A percentile compares a stretch with the other conserved stretches of the same genome.
Evolutionary conservation across 345 rosid species (phyloP).

Genomic region (Acer negundo): DNA sequence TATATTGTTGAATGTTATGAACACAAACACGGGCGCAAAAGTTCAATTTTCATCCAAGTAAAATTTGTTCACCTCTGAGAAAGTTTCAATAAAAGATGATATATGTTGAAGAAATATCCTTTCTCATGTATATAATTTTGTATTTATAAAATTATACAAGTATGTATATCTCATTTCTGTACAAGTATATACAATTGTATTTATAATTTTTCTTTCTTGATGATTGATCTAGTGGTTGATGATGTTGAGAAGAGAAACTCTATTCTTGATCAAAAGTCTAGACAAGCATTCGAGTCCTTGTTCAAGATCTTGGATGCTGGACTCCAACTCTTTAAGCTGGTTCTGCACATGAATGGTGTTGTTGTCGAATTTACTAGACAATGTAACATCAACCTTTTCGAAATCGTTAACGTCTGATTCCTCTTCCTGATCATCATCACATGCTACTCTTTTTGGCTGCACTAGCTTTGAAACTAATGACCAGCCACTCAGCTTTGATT

Average conservation of each 20-base stretch:
- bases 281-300: slow-evolving; percentile 35
- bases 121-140: neutral
- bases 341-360: slow-evolving; percentile 21
- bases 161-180: neutral
- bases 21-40: too few relatives aligned
- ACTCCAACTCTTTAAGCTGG: slow-evolving; percentile 31
- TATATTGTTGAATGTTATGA: too few relatives aligned
- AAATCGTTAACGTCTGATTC: slow-evolving; percentile 34
- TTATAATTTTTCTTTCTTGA: neutral
- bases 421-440: slow-evolving; percentile 18
- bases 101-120: neutral
- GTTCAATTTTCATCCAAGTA: too few relatives aligned
- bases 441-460: slow-evolving; percentile 26
- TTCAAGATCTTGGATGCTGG: slow-evolving; percentile 52
- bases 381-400: slow-evolving; percentile 25
- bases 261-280: slow-evolving; percentile 42
- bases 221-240: slow-evolving; percentile 22
- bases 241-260: slow-evolving; percentile 46
- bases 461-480: slow-evolving; percentile 40
- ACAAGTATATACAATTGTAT: neutral
- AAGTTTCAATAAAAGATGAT: neutral
- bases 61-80: too few relatives aligned
- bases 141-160: neutral
- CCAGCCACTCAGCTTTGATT: slow-evolving; percentile 32
- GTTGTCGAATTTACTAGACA: slow-evolving; percentile 22